Base-by-base conservation (phyloP, 495 filamentous ascomycete species). In the Penicillium roqueforti region DNA sequence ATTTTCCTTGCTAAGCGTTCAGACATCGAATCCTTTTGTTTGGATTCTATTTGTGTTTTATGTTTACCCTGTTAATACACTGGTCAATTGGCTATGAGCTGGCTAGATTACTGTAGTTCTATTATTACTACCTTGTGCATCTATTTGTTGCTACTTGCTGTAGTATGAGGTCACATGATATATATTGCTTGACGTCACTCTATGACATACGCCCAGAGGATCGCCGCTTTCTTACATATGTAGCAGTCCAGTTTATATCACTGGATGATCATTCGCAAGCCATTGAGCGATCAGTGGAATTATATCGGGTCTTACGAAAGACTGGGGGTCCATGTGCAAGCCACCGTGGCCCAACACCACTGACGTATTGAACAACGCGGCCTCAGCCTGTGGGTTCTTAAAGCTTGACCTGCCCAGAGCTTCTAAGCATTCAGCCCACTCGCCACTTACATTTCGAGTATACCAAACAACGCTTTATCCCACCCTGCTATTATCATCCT, bases 161-260 rank as follows among this genome's bases (percentile, higher is more conserved):
- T 13, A 32, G 29, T 47, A 47, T 34, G 28, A 34, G 29, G 44
- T 47, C 44, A 47, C 44, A 47, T 50, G 47, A 41, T n/a, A 50
- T 0, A 18, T 10, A 31, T 14, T 49, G 0, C 6, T n/a, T 50
- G 47, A 50, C 36, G 47, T 50, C 47, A 50, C 6, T 6, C 16
- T 28, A 50, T 50, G 47, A 50, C 47, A 50, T 50, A 50, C 36
- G 36, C 47, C 36, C 25, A 36, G 46, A 46, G 43, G 41, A 55
- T 51, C 38, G 32, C 25, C 29, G 18, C 44, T 47, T 14, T n/a
- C 23, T 31, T n/a, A 6, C 38, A n/a, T n/a, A n/a, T n/a, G n/a
- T n/a, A n/a, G 23, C 23, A 29, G 23, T 31, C 25, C 7, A 38
- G n/a, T 50, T 16, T 25, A 29, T 18, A 31, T n/a, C 36, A 13